Base-by-base conservation (phyloP, 331 rosid genomes). In the Cydonia oblonga region DNA sequence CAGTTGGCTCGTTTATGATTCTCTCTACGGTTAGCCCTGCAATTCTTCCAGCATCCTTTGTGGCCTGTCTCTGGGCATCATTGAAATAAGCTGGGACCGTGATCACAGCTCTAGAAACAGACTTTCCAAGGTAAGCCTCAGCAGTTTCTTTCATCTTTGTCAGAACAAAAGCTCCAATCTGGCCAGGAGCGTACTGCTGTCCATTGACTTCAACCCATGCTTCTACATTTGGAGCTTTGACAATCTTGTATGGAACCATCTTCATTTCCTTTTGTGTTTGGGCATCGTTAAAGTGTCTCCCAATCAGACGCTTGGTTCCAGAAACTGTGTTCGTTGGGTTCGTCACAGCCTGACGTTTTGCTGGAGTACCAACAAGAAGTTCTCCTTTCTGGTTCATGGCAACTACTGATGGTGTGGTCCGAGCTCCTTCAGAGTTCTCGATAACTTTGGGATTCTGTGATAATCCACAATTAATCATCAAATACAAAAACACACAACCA, bases 111-210 rank as follows among this genome's bases (percentile, higher is more conserved):
- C 91, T 89, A 0, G 96, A 75, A 72, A 93, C 77, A 6, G 84
- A 49, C 81, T 90, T 93, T 72, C 98, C 98, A 64, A 93, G 98
- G 74, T 93, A 90, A 4, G 98, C 69, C 81, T 93, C 98, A 0
- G 98, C 98, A 20, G 98, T 93, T 79, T 93, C 98, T 87, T 90
- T 93, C 98, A 93, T 93, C 85, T 93, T 93, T 56, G 90, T 93
- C 46, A 90, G 86, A 64, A 93, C 76, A 46, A 93, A 93, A 10
- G 98, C 97, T 30, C 98, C 98, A 69, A 93, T 81, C 66, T 57
- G 98, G 70, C 97, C 89, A 23, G 98, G 89, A 26, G 98, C 62
- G 63, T 93, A 93, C 69, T 87, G 89, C 46, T 90, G 90, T 38
- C 97, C 96, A 29, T 83, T 90, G 51, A 89, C 93, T 74, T 93